Evolutionary conservation across 306 rosid species (phyloP).

Genomic region (Vigna angularis): DNA sequence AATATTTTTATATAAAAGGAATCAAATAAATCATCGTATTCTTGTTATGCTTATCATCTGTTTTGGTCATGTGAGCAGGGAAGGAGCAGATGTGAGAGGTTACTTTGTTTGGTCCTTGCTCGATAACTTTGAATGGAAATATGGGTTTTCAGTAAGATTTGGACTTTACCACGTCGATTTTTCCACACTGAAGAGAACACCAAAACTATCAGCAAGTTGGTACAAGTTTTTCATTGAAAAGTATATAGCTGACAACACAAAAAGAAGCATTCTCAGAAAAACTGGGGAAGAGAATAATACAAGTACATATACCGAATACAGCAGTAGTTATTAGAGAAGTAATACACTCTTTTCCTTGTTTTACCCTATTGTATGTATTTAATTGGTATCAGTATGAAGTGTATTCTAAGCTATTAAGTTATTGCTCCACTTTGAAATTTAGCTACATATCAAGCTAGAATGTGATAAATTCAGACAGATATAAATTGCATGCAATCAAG

Average conservation of each 20-base stretch:
- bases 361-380: too few relatives aligned
- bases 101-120: constrained; percentile 78
- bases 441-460: too few relatives aligned
- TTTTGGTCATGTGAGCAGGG: constrained; percentile 43
- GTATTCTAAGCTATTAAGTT: too few relatives aligned
- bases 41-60: neutral
- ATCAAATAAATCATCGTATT: neutral
- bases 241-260: constrained; percentile 24
- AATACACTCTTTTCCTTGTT: too few relatives aligned
- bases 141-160: constrained; percentile 54
- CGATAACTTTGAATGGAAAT: constrained; percentile 67
- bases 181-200: constrained; percentile 61
- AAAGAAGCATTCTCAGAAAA: too few relatives aligned
- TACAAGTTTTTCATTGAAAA: constrained; percentile 57
- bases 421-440: too few relatives aligned
- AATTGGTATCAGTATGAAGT: too few relatives aligned
- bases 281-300: too few relatives aligned
- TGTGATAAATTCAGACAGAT: too few relatives aligned
- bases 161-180: constrained; percentile 61
- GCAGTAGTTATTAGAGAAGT: too few relatives aligned
- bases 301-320: too few relatives aligned
- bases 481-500: too few relatives aligned
- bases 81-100: constrained; percentile 75
- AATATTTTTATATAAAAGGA: neutral
- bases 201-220: constrained; percentile 65